phyloP scores from a whole-genome alignment of 768 basidiomycete genomes.

The Saitozyma podzolica region DNA sequence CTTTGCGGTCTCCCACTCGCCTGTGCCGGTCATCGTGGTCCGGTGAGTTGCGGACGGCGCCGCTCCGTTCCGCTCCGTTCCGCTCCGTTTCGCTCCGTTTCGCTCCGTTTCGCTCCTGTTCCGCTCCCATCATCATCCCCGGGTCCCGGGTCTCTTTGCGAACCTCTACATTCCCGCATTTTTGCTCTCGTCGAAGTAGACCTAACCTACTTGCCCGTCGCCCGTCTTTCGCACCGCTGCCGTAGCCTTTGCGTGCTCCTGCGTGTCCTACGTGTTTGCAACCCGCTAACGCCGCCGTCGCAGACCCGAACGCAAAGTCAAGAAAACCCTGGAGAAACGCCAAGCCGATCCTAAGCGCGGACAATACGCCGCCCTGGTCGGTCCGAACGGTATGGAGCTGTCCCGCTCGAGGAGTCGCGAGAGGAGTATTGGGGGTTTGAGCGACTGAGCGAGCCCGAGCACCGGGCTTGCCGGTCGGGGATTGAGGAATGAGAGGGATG shows the following conservation, averaged over 20 bases:
- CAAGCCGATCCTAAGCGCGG: conserved; percentile 85
- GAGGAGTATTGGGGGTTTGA: conserved; percentile 32
- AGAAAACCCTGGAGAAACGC: conserved; percentile 80
- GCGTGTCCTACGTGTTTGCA: neutral
- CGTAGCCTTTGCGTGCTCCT: neutral
- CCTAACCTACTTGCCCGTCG: neutral
- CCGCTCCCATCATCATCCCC: too few relatives aligned
- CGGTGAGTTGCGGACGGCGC: conserved; percentile 53
- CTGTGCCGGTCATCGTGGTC: conserved; percentile 95
- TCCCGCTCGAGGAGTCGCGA: conserved; percentile 41
- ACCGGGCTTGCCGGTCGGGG: conserved; percentile 4
- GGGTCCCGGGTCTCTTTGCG: too few relatives aligned
- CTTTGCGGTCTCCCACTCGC: conserved; percentile 80
- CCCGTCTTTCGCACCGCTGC: neutral
- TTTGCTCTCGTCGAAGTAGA: neutral
- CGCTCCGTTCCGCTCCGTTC: neutral
- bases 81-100: too few relatives aligned
- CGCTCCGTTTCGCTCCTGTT: neutral
- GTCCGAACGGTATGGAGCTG: conserved; percentile 40
- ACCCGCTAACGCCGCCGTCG: too few relatives aligned
- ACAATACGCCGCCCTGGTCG: conserved; percentile 50
- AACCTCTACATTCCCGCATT: neutral
- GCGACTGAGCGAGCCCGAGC: conserved; percentile 8
- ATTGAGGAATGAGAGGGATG: conserved; percentile 7
- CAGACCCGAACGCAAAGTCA: conserved; percentile 76